Percentiles rank a stretch among this genome's conserved stretches.
phyloP scores from a whole-genome alignment of 352 stramenopile genomes.

The Globisporangium orthogonon region DNA sequence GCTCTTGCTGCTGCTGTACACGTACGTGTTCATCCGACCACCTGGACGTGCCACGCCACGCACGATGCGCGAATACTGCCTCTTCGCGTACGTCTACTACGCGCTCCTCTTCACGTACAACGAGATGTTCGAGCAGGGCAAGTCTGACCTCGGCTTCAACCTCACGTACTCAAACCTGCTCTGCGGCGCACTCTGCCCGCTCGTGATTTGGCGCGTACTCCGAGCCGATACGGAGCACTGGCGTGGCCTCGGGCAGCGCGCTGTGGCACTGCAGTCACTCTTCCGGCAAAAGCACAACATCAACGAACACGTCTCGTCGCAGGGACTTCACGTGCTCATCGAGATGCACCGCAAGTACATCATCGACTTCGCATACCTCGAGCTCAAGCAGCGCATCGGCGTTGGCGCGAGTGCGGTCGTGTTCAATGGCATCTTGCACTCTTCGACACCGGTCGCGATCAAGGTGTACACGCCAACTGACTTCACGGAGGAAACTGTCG shows the following conservation, averaged over 20 bases:
- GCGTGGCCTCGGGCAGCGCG: constrained; percentile 42
- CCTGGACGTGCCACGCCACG: constrained; percentile 19
- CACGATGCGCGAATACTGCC: constrained; percentile 28
- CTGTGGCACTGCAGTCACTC: constrained; percentile 26
- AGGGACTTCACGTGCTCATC: constrained; percentile 45
- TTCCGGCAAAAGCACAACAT: constrained; percentile 15
- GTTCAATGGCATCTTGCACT: constrained; percentile 37
- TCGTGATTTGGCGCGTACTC: constrained; percentile 58
- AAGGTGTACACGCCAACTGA: constrained; percentile 58
- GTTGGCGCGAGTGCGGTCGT: constrained; percentile 37
- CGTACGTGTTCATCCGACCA: constrained; percentile 18
- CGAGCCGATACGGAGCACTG: constrained; percentile 54
- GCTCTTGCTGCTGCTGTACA: constrained; percentile 18
- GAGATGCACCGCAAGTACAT: constrained; percentile 64
- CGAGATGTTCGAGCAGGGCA: constrained; percentile 34
- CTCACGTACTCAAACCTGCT: constrained; percentile 48
- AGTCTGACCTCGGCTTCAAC: constrained; percentile 49
- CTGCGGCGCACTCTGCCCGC: constrained; percentile 38
- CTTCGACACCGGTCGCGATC: constrained; percentile 30
- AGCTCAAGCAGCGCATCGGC: constrained; percentile 44
- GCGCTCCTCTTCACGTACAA: constrained; percentile 41
- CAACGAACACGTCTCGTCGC: constrained; percentile 33
- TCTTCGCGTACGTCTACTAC: constrained; percentile 34
- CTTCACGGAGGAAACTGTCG: constrained; percentile 47
- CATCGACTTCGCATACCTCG: constrained; percentile 61